A percentile compares a stretch with the other conserved stretches of the same genome.
phyloP scores from a whole-genome alignment of 163 green algal species.

The Chloromonas sp. region DNA sequence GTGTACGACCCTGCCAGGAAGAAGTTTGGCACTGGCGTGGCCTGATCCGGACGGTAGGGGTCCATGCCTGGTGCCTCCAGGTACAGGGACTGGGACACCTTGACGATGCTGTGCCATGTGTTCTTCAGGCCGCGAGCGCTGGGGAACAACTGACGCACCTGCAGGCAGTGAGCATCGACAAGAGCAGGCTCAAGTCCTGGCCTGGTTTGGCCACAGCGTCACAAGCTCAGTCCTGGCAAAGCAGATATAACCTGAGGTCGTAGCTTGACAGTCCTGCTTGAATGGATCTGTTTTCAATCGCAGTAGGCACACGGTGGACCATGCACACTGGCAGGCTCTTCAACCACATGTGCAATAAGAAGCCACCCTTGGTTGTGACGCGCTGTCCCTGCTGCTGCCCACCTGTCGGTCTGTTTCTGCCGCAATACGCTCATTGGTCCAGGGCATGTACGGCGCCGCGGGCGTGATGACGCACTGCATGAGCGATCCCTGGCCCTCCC shows the following conservation, averaged over 20 bases:
- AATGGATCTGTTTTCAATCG: not conserved
- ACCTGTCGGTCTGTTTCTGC: constrained; percentile 80
- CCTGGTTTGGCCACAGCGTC: not conserved
- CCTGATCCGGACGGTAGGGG: constrained; percentile 59
- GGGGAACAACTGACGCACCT: constrained; percentile 86
- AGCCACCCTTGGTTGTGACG: too few relatives aligned
- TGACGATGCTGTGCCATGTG: constrained; percentile 89
- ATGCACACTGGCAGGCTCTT: not conserved
- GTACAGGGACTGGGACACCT: constrained; percentile 93
- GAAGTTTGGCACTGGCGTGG: constrained; percentile 89
- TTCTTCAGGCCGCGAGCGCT: constrained; percentile 63
- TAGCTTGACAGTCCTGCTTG: not conserved
- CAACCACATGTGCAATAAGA: too few relatives aligned
- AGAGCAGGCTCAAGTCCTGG: not conserved
- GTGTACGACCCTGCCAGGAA: constrained; percentile 94
- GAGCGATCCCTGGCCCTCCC: constrained; percentile 26
- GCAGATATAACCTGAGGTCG: too few relatives aligned
- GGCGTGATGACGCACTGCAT: constrained; percentile 84
- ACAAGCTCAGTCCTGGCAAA: not conserved
- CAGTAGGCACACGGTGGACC: not conserved
- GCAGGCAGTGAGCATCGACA: constrained; percentile 7
- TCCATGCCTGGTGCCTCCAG: constrained; percentile 79
- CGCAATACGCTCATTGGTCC: constrained; percentile 86
- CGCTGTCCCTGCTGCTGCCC: not conserved
- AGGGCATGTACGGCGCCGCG: constrained; percentile 87